These are phyloP conservation scores for Lagenaria siceraria DNA, from an alignment of 306 rosid genomes.

Conservation along the genomic window DNA sequence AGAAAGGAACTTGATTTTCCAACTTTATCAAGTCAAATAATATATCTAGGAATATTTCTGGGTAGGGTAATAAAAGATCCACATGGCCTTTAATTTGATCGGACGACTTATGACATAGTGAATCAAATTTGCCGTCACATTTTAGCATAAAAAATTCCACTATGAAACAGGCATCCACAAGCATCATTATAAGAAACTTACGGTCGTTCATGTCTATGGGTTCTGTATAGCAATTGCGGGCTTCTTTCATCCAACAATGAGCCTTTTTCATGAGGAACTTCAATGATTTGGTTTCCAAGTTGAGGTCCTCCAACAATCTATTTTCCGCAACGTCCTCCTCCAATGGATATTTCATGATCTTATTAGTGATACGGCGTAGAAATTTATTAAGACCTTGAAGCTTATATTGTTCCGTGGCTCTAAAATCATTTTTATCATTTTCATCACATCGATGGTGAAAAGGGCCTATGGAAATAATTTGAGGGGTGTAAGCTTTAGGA, in stretches of 20 bases:
- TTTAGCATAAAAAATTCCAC: conserved; percentile 17
- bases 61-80: not conserved
- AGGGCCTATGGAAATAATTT: not conserved
- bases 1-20: conserved; percentile 71
- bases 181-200: conserved; percentile 41
- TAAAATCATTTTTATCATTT: not conserved
- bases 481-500: not conserved
- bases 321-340: no score
- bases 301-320: no score
- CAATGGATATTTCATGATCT: no score
- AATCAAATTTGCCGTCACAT: no score
- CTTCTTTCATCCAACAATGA: not conserved
- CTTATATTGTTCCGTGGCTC: not conserved
- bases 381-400: not conserved
- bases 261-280: not conserved
- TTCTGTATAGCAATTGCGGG: conserved; percentile 54
- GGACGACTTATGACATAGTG: no score
- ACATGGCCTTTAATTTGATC: not conserved
- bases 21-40: not conserved
- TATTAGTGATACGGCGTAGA: not conserved
- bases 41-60: no score
- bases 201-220: conserved; percentile 6
- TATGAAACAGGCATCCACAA: conserved; percentile 61
- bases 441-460: not conserved
- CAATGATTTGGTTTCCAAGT: no score